phyloP scores from a whole-genome alignment of 2,329 filamentous ascomycete genomes.

The Beauveria rudraprayagi region DNA sequence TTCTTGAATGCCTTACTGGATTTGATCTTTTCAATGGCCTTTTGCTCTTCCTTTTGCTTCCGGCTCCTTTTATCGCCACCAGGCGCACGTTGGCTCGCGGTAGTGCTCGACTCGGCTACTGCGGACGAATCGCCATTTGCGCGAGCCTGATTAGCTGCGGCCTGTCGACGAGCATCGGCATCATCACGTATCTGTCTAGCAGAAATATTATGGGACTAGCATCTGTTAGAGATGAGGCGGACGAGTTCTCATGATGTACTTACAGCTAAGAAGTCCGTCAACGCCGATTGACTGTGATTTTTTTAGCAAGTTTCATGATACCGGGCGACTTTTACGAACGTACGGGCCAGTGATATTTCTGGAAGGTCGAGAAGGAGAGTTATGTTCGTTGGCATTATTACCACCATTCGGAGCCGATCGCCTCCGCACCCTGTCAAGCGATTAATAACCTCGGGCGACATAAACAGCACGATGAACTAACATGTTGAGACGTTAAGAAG shows the following conservation, averaged over 20 bases:
- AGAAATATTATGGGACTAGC: conserved; percentile 64
- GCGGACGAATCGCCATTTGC: conserved; percentile 17
- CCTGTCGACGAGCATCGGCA: conserved; percentile 37
- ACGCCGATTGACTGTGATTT: conserved; percentile 37
- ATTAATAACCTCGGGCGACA: conserved; percentile 6
- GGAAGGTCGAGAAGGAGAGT: conserved; percentile 15
- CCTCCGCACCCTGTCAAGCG: conserved; percentile 13
- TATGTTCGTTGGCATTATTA: conserved; percentile 9
- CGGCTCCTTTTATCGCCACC: conserved; percentile 18
- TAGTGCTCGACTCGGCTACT: conserved; percentile 18
- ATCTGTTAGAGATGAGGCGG: conserved; percentile 15
- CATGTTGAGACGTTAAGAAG: neutral
- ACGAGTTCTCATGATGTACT: conserved; percentile 13
- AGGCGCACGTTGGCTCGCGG: conserved; percentile 18
- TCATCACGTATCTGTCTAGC: conserved; percentile 45
- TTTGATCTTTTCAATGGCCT: conserved; percentile 54
- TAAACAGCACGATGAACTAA: neutral
- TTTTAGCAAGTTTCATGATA: conserved; percentile 1
- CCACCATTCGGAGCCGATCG: conserved; percentile 9
- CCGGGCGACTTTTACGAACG: conserved; percentile 14
- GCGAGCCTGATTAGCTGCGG: conserved; percentile 16
- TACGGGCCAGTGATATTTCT: conserved; percentile 33
- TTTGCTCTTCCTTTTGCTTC: conserved; percentile 41
- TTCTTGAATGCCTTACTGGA: conserved; percentile 50
- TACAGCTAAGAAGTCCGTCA: conserved; percentile 46